Base-by-base conservation (phyloP, 2,329 filamentous ascomycete species). In the Epichloe bromicola region DNA sequence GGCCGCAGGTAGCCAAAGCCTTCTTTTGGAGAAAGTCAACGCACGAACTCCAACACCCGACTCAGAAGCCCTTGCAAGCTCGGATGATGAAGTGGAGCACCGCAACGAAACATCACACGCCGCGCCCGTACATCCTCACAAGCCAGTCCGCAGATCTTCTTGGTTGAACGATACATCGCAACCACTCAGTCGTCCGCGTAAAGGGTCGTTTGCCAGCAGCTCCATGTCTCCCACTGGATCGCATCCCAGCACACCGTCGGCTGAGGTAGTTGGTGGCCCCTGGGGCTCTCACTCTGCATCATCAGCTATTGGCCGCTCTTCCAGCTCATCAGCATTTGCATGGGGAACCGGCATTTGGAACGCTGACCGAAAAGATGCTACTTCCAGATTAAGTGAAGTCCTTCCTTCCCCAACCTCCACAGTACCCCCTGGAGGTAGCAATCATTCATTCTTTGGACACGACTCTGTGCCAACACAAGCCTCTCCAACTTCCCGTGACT, bases 51-150 rank as follows among this genome's bases (percentile, higher is more conserved):
- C 88, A 7, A 96, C 91, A 1, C 91, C 91, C 20, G 93, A 97
- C 64, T 96, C 90, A 3, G 91, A 97, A 65, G 91, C 88, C 48
- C 73, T 97, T 53, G 89, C 86, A 49, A 97, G 91, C 58, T 96
- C 90, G 12, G 93, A 97, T 66, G 93, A 97, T 65, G 93, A 98
- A 67, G 77, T 74, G 52, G 86, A 95, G 54, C 75, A 81, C 63
- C 75, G 78, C 57, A 74, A 79, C 58, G 78, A 76, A 52, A 66
- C 63, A 60, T 69, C 69, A 56, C 74, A 74, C 59, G 69, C 67
- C 60, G 43, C 54, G 12, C 33, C 51, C 20, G 40, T 36, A 51
- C 78, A 72, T 59, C 76, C 70, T 47, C 75, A 70, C 47, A 86
- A 83, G 59, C 79, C 85, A 45, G 77, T 76, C 26, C 80, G 87